These are phyloP conservation scores for Buddleja alternifolia DNA, from an alignment of 257 asterid species.

Conservation along the genomic window DNA sequence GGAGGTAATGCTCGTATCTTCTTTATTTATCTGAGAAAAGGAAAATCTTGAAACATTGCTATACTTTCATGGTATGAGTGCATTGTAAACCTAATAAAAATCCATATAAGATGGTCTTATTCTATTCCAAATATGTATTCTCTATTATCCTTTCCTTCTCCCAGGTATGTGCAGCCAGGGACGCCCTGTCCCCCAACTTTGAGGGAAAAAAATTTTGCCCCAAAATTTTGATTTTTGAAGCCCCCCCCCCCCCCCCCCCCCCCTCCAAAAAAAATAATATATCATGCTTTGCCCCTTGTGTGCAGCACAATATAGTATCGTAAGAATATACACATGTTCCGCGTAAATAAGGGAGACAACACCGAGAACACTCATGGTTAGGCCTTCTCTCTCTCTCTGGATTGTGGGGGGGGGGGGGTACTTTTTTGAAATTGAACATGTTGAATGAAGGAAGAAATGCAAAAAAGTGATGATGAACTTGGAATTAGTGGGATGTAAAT, in stretches of 20 bases:
- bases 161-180: too few relatives aligned
- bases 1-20: constrained; percentile 53
- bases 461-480: not conserved
- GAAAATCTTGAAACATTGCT: not conserved
- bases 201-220: too few relatives aligned
- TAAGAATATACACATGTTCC: not conserved
- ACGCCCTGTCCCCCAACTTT: too few relatives aligned
- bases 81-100: not conserved
- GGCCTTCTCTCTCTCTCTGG: not conserved
- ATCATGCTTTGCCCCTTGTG: too few relatives aligned
- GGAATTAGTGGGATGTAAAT: too few relatives aligned
- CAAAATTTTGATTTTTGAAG: too few relatives aligned
- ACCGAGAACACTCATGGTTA: not conserved
- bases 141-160: constrained; percentile 8
- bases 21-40: not conserved
- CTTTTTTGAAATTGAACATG: constrained; percentile 10
- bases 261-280: too few relatives aligned
- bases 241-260: too few relatives aligned
- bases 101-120: constrained; percentile 14
- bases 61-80: not conserved
- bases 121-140: constrained; percentile 8
- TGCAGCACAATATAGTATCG: not conserved
- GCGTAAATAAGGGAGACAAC: not conserved
- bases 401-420: not conserved
- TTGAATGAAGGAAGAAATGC: not conserved